Evolutionary conservation across 306 rosid genomes (phyloP), one percentile per base, ranked within the genome.

Genomic region (Senna siamea): DNA sequence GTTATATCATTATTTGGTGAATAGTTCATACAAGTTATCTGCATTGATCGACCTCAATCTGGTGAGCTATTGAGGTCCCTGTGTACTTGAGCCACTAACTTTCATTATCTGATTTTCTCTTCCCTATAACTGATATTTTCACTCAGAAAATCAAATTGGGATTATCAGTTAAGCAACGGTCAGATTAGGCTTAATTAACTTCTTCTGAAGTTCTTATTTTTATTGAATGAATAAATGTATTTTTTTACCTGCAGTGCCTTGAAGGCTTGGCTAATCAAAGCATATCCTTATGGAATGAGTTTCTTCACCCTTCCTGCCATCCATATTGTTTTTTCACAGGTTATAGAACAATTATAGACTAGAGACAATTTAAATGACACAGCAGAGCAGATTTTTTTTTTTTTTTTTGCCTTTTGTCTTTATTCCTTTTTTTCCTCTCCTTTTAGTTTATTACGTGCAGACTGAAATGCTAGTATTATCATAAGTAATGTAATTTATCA

Each of bases 171-270:
- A 4, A 17, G 0, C 5, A 40, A 53, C 4, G 69, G 52, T 40
- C 10, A 26, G 57, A 66, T 34, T 61, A 37, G 77, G 60, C 11
- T 54, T 15, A 51, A 52, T 54, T 30, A 63, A 5, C 20, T 5
- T 44, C 40, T 60, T 12, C 43, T 41, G 67, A 60, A 51, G 34
- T 63, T 47, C 59, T 37, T 64, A 6, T 18, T 58, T 66, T 7
- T 7, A 51, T 51, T 28, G 61, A 62, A 10, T 20, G 66, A 71
- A 22, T 17, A 26, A 43, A n/a, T 55, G 26, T 37, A 70, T 55
- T 35, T 46, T 12, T 53, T 72, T 59, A 51, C 35, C 79, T 61
- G 60, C 30, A 19, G 9, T 55, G 66, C 54, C 9, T 53, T 32
- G 65, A 30, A 59, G 65, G 43, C 65, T 59, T 32, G 65, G 65